A percentile compares a stretch with the other conserved stretches of the same genome.
These are phyloP conservation scores for Xylaria polymorpha DNA, from an alignment of 2,329 filamentous ascomycete genomes.

Conservation along the genomic window DNA sequence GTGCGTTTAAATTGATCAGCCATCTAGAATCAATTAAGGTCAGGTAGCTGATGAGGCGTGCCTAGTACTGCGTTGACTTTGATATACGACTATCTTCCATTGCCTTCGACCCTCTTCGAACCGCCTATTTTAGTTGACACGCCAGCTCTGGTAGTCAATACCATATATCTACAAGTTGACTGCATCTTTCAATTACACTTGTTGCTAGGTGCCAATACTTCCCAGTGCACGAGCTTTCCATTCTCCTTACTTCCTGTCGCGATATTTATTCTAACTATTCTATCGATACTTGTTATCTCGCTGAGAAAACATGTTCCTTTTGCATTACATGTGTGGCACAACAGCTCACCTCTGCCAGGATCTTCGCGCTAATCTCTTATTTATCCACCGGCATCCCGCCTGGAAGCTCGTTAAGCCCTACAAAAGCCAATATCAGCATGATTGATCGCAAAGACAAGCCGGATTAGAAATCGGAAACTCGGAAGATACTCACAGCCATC, in stretches of 20 bases:
- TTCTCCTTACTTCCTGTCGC: background rate
- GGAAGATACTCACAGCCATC: conserved; percentile 36
- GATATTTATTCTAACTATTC: background rate
- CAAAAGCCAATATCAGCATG: conserved; percentile 15
- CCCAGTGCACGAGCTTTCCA: background rate
- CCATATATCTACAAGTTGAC: background rate
- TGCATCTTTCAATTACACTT: background rate
- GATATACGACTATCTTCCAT: background rate
- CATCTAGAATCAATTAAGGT: background rate
- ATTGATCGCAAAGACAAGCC: background rate
- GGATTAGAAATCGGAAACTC: background rate
- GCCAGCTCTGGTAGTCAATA: background rate
- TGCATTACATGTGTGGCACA: background rate
- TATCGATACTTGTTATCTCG: background rate
- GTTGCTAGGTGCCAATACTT: background rate
- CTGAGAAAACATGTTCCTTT: background rate
- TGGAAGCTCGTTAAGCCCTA: conserved; percentile 36
- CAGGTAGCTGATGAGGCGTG: too few relatives aligned
- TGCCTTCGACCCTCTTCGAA: background rate
- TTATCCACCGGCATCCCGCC: conserved; percentile 32
- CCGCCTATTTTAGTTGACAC: background rate
- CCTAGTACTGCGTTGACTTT: background rate
- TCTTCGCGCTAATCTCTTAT: background rate
- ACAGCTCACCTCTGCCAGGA: background rate
- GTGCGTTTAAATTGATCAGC: background rate